These are phyloP conservation scores for Setaria italica DNA, from an alignment of 202 grass and related monocot genomes.

Conservation along the genomic window DNA sequence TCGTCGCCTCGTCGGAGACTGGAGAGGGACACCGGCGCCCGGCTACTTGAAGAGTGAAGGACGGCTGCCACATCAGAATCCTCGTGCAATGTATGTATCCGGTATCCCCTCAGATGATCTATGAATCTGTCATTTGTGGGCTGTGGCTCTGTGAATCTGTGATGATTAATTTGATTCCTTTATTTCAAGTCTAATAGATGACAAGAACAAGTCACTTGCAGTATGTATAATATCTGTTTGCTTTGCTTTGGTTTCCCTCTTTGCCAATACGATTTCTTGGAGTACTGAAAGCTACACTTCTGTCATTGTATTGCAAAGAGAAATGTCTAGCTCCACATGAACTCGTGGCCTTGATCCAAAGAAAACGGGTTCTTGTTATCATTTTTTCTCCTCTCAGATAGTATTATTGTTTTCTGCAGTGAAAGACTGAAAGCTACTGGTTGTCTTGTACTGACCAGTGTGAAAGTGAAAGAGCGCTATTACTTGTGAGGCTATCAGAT, in stretches of 20 bases:
- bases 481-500: conserved; percentile 23
- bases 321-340: conserved; percentile 38
- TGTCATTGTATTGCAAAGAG: conserved; percentile 32
- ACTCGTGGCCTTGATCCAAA: conserved; percentile 28
- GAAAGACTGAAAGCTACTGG: conserved; percentile 49
- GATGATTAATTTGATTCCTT: not conserved
- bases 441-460: conserved; percentile 28
- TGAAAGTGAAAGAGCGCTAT: conserved; percentile 13
- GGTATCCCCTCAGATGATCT: no score
- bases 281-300: conserved; percentile 42
- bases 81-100: no score
- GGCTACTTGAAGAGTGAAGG: no score
- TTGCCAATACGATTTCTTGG: not conserved
- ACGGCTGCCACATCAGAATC: no score
- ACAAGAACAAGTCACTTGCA: conserved; percentile 34
- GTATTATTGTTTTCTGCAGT: conserved; percentile 44
- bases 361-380: conserved; percentile 12
- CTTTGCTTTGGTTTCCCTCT: not conserved
- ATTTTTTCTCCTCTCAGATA: conserved; percentile 23
- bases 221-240: not conserved
- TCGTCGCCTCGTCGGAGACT: no score
- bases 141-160: no score
- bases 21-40: no score
- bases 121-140: no score
- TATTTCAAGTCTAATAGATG: conserved; percentile 13